Evolutionary conservation across 768 basidiomycete species (phyloP), one percentile per base, ranked within the genome.

Genomic region (Boletus subcaerulescens): DNA sequence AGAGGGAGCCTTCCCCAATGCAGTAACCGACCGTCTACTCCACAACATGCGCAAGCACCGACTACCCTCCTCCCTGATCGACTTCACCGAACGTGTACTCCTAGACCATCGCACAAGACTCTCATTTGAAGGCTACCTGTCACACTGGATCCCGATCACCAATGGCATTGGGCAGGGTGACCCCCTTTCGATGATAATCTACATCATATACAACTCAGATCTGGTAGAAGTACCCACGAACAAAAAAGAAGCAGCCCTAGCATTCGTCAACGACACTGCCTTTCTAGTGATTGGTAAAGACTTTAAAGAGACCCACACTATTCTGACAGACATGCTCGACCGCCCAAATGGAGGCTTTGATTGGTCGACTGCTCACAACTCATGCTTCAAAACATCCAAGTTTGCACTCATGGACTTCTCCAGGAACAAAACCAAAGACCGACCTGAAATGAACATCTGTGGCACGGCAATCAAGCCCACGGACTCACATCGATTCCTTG

Each of bases 161-260:
- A 67, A 66, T n/a, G 67, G 74, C 0, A 67, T 73, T 0, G 66
- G 68, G 2, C 71, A 75, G 53, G 74, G 75, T 0, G 65, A 70
- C 56, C 72, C 71, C 0, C 52, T 66, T 1, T 71, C 71, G 0
- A 66, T 67, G 42, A 53, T 73, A 1, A 46, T 69, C 0, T 73
- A 71, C 45, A 58, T 66, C 7, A 64, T 73, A 13, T 74, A 70
- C 60, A 75, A 74, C 47, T 10, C 71, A 0, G 55, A 61, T 45
- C 53, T 72, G 0, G 24, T 63, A 0, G 42, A 61, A 0, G n/a
- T 46, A 0, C 54, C 69, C 0, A 50, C 45, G 2, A 9, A 22
- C 0, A 45, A 55, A 3, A 35, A 52, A 0, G 63, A 72, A 45
- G 22, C 58, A 0, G 49, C 69, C 3, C 45, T 68, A 9, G 68